Percentiles rank a stretch among this genome's conserved stretches.
Evolutionary conservation across 345 rosid genomes (phyloP).

Genomic region (Eucalyptus pumila): DNA sequence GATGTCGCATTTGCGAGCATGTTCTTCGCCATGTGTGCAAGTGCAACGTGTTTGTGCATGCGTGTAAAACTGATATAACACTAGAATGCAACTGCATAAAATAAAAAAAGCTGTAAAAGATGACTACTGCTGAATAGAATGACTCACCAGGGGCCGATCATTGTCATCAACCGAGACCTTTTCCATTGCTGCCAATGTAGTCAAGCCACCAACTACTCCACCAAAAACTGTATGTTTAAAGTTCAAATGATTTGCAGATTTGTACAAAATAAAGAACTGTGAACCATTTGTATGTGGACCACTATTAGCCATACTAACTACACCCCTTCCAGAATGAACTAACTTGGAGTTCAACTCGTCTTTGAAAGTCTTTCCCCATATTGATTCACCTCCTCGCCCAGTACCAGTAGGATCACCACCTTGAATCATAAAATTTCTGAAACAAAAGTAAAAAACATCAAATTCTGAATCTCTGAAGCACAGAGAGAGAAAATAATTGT

Average conservation of each 20-base stretch:
- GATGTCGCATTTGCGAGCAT: not conserved
- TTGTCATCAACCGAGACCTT: conserved; percentile 77
- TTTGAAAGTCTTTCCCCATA: conserved; percentile 95
- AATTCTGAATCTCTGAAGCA: not conserved
- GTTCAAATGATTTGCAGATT: conserved; percentile 94
- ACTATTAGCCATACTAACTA: conserved; percentile 96
- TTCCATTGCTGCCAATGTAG: conserved; percentile 78
- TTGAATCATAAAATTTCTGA: conserved; percentile 95
- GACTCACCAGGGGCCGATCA: conserved; percentile 78
- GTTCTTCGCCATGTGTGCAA: not conserved
- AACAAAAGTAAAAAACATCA: not conserved
- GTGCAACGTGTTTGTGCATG: not conserved
- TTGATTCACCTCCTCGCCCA: conserved; percentile 85
- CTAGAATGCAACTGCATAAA: not conserved
- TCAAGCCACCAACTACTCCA: conserved; percentile 83
- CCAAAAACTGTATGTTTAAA: conserved; percentile 95
- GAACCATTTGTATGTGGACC: conserved; percentile 98
- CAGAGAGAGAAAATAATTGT: not conserved
- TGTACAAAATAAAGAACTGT: conserved; percentile 91
- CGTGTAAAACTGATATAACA: not conserved
- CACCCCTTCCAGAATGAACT: conserved; percentile 88
- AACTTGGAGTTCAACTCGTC: conserved; percentile 86
- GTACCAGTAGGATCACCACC: conserved; percentile 98
- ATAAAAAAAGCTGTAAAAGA: not conserved
- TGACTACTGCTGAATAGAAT: not conserved